Evolutionary conservation across 2,329 filamentous ascomycete genomes (phyloP).

Genomic region (Colletotrichum cordylinicola): DNA sequence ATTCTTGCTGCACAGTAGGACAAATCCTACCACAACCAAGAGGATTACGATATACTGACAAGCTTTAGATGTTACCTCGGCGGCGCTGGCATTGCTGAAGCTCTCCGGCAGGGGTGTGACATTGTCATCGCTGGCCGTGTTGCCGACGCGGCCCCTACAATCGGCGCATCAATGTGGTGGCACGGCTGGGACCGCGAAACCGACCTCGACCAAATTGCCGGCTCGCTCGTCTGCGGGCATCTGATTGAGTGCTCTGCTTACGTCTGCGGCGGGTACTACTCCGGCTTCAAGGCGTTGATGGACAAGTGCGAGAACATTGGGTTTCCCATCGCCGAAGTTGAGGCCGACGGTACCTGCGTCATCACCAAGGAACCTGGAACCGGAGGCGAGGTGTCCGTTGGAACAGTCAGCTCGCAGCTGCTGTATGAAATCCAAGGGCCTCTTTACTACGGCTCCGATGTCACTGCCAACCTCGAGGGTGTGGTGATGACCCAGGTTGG

Average conservation of each 20-base stretch:
- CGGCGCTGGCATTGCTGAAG: conserved; percentile 22
- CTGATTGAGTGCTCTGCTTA: conserved; percentile 61
- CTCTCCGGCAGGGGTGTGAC: conserved; percentile 38
- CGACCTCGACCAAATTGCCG: conserved; percentile 56
- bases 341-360: conserved; percentile 40
- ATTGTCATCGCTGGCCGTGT: conserved; percentile 56
- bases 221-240: conserved; percentile 55
- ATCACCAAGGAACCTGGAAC: conserved; percentile 31
- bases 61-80: conserved; percentile 22
- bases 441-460: conserved; percentile 37
- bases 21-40: fast-evolving
- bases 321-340: conserved; percentile 57
- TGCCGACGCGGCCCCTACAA: conserved; percentile 56
- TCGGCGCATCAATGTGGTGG: conserved; percentile 63
- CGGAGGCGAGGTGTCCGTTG: conserved; percentile 28
- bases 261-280: conserved; percentile 59
- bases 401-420: conserved; percentile 35
- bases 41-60: fast-evolving
- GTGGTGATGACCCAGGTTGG: conserved; percentile 49
- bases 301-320: conserved; percentile 47
- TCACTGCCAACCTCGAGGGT: conserved; percentile 33
- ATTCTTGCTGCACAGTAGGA: conserved; percentile 8
- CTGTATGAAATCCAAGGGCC: conserved; percentile 44
- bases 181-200: conserved; percentile 54
- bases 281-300: conserved; percentile 48